Evolutionary conservation across 129 eudicot genomes (phyloP).

Genomic region (Solidago caesia): DNA sequence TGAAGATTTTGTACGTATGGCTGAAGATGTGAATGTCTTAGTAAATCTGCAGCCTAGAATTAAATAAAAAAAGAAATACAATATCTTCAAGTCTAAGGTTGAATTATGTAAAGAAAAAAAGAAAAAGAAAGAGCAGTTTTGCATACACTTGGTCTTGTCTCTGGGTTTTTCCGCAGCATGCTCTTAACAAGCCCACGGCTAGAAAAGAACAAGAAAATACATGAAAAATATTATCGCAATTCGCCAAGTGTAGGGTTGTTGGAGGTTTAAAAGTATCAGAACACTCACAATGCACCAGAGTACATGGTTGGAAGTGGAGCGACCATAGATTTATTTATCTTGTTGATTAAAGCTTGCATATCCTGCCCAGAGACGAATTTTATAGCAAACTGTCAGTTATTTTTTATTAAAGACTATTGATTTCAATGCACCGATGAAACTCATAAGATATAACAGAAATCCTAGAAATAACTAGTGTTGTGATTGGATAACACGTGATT

Average conservation of each 20-base stretch:
- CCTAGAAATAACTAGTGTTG: constrained; percentile 1
- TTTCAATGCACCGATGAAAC: neutral
- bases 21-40: constrained; percentile 80
- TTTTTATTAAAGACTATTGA: neutral
- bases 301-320: constrained; percentile 90
- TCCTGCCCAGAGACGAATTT: constrained; percentile 57
- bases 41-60: constrained; percentile 89
- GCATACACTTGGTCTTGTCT: constrained; percentile 92
- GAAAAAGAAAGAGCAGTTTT: constrained; percentile 9
- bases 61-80: constrained; percentile 2
- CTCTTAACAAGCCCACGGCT: constrained; percentile 91
- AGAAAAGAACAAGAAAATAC: constrained; percentile 16
- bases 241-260: neutral
- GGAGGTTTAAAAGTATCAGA: constrained; percentile 2
- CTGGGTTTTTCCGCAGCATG: constrained; percentile 94
- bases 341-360: constrained; percentile 89
- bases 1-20: constrained; percentile 54
- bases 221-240: neutral
- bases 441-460: neutral
- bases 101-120: constrained; percentile 5
- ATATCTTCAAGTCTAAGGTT: neutral
- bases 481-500: neutral
- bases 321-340: constrained; percentile 82
- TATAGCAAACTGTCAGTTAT: constrained; percentile 10
- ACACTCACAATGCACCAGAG: constrained; percentile 85